Conservation (phyloP, 768 basidiomycete genomes). For the Collybia mongolica region DNA sequence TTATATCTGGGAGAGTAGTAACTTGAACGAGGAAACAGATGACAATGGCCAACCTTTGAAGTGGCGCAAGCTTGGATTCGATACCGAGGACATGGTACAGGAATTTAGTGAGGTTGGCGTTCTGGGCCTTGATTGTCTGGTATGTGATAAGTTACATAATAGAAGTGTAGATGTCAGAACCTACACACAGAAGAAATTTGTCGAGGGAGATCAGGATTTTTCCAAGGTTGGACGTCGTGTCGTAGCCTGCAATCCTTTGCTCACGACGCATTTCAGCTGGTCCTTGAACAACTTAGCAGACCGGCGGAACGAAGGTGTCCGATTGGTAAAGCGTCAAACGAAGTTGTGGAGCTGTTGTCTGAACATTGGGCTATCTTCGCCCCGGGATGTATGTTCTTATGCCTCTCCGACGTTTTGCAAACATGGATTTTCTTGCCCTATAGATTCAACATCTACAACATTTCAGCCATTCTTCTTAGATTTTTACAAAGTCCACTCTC, state of each 20-base stretch:
- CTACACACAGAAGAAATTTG: constrained; percentile 56
- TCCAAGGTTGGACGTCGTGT: constrained; percentile 51
- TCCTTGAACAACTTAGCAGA: constrained; percentile 78
- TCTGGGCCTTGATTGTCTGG: constrained; percentile 81
- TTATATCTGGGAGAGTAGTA: constrained; percentile 68
- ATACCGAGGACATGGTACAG: constrained; percentile 66
- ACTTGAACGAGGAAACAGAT: constrained; percentile 52
- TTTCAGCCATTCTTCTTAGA: constrained; percentile 90
- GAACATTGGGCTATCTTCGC: constrained; percentile 87
- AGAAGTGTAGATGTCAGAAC: neutral
- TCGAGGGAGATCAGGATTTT: constrained; percentile 71
- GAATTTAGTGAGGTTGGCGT: constrained; percentile 82
- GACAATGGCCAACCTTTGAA: constrained; percentile 49
- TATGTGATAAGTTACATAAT: constrained; percentile 28
- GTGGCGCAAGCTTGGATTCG: constrained; percentile 81
- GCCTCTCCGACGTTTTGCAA: constrained; percentile 2
- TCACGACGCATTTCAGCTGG: constrained; percentile 43
- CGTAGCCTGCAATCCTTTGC: neutral
- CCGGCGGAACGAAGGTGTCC: constrained; percentile 77
- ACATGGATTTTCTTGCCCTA: constrained; percentile 5
- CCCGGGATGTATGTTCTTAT: constrained; percentile 65
- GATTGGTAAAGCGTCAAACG: constrained; percentile 79
- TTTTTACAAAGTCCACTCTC: constrained; percentile 74
- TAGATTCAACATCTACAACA: constrained; percentile 77
- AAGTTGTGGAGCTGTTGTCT: constrained; percentile 80